These are phyloP conservation scores for Rhexocercosporidium sp. DNA, from an alignment of 2,329 filamentous ascomycete genomes.

Conservation along the genomic window DNA sequence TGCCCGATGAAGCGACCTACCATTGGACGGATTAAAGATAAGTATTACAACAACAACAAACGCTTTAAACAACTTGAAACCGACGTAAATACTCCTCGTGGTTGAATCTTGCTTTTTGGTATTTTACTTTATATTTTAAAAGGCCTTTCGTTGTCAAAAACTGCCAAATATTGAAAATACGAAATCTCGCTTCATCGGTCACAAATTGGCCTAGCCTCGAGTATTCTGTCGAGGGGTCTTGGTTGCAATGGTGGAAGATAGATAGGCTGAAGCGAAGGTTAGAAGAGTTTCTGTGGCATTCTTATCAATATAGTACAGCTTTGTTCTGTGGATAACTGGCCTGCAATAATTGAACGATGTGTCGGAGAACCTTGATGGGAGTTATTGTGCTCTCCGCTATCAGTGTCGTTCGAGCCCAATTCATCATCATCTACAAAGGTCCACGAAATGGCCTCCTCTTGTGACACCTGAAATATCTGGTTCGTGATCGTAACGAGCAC, in stretches of 20 bases:
- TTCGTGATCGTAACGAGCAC: conserved; percentile 32
- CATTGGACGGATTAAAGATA: no score
- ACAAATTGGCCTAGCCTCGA: no score
- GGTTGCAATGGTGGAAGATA: conserved; percentile 8
- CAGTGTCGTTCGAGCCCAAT: background rate
- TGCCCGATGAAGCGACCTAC: no score
- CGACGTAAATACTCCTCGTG: no score
- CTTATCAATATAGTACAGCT: background rate
- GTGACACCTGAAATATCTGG: conserved; percentile 31
- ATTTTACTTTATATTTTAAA: no score
- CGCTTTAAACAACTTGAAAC: no score
- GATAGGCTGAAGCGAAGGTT: conserved; percentile 24
- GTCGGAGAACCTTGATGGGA: background rate
- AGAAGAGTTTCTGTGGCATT: conserved; percentile 19
- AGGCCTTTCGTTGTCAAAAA: no score
- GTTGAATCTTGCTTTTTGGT: no score
- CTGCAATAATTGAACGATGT: background rate
- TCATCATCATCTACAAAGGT: conserved; percentile 29
- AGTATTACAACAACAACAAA: no score
- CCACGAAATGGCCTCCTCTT: conserved; percentile 29
- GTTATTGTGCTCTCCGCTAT: no score
- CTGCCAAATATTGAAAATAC: no score
- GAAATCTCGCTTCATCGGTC: no score
- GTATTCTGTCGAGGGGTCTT: conserved; percentile 21
- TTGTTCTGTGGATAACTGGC: background rate